Percentiles rank a stretch among this genome's conserved stretches.
Evolutionary conservation across 257 asterid species (phyloP).

Genomic region (Perilla frutescens): DNA sequence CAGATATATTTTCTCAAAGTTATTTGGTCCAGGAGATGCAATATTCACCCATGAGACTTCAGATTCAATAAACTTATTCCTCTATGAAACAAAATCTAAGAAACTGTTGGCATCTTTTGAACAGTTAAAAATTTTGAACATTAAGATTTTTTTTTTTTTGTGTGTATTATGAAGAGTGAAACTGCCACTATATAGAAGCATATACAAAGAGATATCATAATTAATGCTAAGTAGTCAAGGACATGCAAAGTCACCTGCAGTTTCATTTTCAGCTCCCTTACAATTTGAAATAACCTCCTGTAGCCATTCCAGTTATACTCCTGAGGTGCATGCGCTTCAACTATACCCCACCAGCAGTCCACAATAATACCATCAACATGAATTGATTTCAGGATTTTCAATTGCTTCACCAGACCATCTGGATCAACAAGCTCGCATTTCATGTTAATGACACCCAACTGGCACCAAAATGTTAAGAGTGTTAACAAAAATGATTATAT

Average conservation of each 20-base stretch:
- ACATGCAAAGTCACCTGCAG: slow-evolving; percentile 64
- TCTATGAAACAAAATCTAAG: not conserved
- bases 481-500: slow-evolving; percentile 33
- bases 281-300: slow-evolving; percentile 78
- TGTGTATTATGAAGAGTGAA: slow-evolving; percentile 11
- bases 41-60: slow-evolving; percentile 10
- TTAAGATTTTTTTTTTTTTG: not conserved
- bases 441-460: slow-evolving; percentile 87
- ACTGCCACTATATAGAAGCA: slow-evolving; percentile 27
- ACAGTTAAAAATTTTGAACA: not conserved
- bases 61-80: slow-evolving; percentile 3
- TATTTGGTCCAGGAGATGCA: slow-evolving; percentile 9
- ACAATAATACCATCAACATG: slow-evolving; percentile 83
- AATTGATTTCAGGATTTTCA: slow-evolving; percentile 73
- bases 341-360: slow-evolving; percentile 99
- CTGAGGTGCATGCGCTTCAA: slow-evolving; percentile 90
- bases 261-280: slow-evolving; percentile 80
- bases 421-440: slow-evolving; percentile 92
- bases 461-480: slow-evolving; percentile 45
- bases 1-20: slow-evolving; percentile 12
- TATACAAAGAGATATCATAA: slow-evolving; percentile 8
- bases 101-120: slow-evolving; percentile 16
- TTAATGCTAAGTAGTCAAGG: slow-evolving; percentile 25
- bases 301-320: slow-evolving; percentile 97
- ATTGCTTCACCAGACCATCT: slow-evolving; percentile 82